phyloP scores from a whole-genome alignment of 2,329 filamentous ascomycete genomes.

The Huntiella savannae region DNA sequence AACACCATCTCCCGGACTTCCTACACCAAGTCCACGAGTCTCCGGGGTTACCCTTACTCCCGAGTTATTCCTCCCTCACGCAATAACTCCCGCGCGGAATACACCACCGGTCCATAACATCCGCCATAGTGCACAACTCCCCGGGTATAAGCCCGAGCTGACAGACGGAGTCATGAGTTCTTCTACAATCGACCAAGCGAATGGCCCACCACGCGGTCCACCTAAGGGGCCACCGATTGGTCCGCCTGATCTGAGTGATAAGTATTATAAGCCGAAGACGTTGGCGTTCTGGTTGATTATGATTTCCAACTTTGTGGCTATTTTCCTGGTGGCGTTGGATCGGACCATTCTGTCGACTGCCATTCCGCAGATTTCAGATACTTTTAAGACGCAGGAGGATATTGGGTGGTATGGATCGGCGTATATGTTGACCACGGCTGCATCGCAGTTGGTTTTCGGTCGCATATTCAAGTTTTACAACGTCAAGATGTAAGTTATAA shows the following conservation, averaged over 20 bases:
- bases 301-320: slow-evolving; percentile 31
- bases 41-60: too few relatives aligned
- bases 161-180: neutral
- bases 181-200: neutral
- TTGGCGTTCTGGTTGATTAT: slow-evolving; percentile 37
- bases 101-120: too few relatives aligned
- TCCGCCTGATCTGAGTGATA: slow-evolving; percentile 16
- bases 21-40: too few relatives aligned
- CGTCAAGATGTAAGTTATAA: slow-evolving; percentile 22
- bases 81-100: too few relatives aligned
- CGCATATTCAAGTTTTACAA: slow-evolving; percentile 32
- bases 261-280: slow-evolving; percentile 32
- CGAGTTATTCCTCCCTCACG: too few relatives aligned
- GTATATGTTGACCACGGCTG: slow-evolving; percentile 39
- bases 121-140: too few relatives aligned
- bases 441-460: slow-evolving; percentile 31
- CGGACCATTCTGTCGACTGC: slow-evolving; percentile 34
- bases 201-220: neutral
- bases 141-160: neutral
- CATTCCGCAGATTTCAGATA: slow-evolving; percentile 30
- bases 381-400: slow-evolving; percentile 34
- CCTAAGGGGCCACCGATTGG: neutral
- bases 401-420: slow-evolving; percentile 43
- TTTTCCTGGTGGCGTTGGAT: slow-evolving; percentile 39
- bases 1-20: too few relatives aligned